Evolutionary conservation across 2,329 filamentous ascomycete genomes (phyloP).

Genomic region (Exophiala alcalophila): DNA sequence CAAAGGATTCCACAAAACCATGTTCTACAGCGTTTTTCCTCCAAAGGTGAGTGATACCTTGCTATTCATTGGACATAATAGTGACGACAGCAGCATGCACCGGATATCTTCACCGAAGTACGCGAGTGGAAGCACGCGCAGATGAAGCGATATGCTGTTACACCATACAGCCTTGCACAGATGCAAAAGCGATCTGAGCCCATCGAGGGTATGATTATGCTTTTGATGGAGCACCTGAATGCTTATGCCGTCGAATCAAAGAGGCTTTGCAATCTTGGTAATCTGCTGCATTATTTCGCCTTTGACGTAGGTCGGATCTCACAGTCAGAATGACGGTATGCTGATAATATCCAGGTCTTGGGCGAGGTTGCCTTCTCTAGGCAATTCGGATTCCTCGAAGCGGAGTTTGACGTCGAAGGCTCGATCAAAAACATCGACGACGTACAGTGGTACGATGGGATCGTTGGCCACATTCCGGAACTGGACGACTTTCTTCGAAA

Average conservation of each 20-base stretch:
- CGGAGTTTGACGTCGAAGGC: conserved; percentile 50
- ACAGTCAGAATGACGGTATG: too few species aligned
- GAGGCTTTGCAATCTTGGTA: conserved; percentile 46
- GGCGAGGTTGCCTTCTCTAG: conserved; percentile 40
- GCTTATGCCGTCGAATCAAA: conserved; percentile 37
- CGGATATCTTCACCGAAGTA: conserved; percentile 57
- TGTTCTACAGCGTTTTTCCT: conserved; percentile 54
- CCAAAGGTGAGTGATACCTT: conserved; percentile 48
- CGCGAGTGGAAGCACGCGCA: conserved; percentile 54
- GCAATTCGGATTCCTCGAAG: conserved; percentile 52
- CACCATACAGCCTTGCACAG: conserved; percentile 30
- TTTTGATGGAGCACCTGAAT: conserved; percentile 45
- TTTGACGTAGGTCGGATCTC: conserved; percentile 40
- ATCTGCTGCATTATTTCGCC: conserved; percentile 37
- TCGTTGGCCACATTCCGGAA: conserved; percentile 37
- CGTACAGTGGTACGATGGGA: conserved; percentile 32
- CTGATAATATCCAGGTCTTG: conserved; percentile 25
- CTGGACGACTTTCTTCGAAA: conserved; percentile 50
- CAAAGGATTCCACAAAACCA: conserved; percentile 52
- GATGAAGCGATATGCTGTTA: conserved; percentile 49
- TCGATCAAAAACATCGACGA: conserved; percentile 55
- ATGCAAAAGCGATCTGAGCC: conserved; percentile 31
- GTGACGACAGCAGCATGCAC: conserved; percentile 43
- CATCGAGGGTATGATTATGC: conserved; percentile 42
- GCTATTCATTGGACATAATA: too few species aligned